Evolutionary conservation across 495 filamentous ascomycete species (phyloP), one percentile per base, ranked within the genome.

Genomic region (Hypoxylon intermedium): DNA sequence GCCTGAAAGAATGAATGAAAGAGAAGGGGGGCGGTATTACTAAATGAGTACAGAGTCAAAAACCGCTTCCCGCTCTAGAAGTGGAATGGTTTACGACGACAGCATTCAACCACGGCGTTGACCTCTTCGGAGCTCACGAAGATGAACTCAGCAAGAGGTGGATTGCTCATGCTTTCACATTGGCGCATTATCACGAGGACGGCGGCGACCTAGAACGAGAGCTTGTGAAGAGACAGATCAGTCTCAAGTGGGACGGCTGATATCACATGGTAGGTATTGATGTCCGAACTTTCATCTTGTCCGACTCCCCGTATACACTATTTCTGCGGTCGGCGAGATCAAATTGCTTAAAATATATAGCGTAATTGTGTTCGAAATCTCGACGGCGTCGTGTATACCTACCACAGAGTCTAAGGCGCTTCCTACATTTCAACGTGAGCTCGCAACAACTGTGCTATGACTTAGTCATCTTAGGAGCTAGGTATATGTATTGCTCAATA

Each of bases 21-120:
- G 33, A 7, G 21, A 24, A 20, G 38, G 9, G 13, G 3, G 16
- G 36, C 6, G 31, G 2, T 21, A 12, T 21, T 24, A 16, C 44
- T 48, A 23, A 57, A 16, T 37, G 53, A 46, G 53, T 34, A 31
- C 19, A 82, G 78, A 72, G 57, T 43, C 60, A 76, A 9, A 69
- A 79, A 9, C 66, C 67, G 2, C 95, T 91, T 66, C 90, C 90
- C 3, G 54, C 72, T 7, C 81, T 83, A 5, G 92, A 97, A 59
- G 74, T 96, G 2, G 85, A 89, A 62, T 93, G 89, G 87, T 82
- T 97, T 23, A 86, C 86, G 0, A 83, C 83, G 0, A 84, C 81
- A 2, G 73, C 87, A 0, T 96, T 94, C 77, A 95, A 95, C 59
- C 83, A 80, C 36, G 87, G 87, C 0, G 80, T 92, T 16, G 90